Evolutionary conservation across 345 rosid species (phyloP).

Genomic region (Gossypioides kirkii): DNA sequence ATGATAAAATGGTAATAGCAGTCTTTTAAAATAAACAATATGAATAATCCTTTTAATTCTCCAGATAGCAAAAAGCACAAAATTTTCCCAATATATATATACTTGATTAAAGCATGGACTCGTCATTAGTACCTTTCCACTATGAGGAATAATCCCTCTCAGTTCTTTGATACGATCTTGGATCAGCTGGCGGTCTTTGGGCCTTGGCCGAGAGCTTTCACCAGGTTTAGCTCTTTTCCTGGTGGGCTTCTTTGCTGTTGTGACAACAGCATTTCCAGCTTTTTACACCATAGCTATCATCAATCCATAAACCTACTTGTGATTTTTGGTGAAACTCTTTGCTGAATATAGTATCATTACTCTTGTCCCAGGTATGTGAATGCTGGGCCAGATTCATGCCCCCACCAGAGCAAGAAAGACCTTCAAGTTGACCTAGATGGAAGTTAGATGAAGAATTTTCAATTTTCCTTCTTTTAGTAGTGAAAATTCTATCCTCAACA

Average conservation of each 20-base stretch:
- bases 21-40: background rate
- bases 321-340: slow-evolving; percentile 37
- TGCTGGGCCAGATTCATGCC: slow-evolving; percentile 23
- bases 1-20: background rate
- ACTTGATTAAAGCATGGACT: slow-evolving; percentile 6
- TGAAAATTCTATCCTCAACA: slow-evolving; percentile 33
- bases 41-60: background rate
- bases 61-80: background rate
- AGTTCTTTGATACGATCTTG: slow-evolving; percentile 90
- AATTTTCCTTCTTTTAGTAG: slow-evolving; percentile 44
- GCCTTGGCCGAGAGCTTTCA: slow-evolving; percentile 81
- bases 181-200: slow-evolving; percentile 93
- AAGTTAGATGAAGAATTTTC: slow-evolving; percentile 34
- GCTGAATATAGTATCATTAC: slow-evolving; percentile 16
- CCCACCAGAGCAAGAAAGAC: slow-evolving; percentile 31
- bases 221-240: slow-evolving; percentile 81
- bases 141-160: slow-evolving; percentile 78
- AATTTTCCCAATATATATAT: background rate
- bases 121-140: slow-evolving; percentile 58
- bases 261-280: slow-evolving; percentile 27
- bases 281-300: slow-evolving; percentile 68
- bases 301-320: slow-evolving; percentile 64
- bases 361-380: slow-evolving; percentile 22
- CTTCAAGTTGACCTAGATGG: slow-evolving; percentile 23
- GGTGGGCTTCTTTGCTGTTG: slow-evolving; percentile 37